phyloP scores from a whole-genome alignment of 768 basidiomycete genomes.

The Clitopilus hobsonii region DNA sequence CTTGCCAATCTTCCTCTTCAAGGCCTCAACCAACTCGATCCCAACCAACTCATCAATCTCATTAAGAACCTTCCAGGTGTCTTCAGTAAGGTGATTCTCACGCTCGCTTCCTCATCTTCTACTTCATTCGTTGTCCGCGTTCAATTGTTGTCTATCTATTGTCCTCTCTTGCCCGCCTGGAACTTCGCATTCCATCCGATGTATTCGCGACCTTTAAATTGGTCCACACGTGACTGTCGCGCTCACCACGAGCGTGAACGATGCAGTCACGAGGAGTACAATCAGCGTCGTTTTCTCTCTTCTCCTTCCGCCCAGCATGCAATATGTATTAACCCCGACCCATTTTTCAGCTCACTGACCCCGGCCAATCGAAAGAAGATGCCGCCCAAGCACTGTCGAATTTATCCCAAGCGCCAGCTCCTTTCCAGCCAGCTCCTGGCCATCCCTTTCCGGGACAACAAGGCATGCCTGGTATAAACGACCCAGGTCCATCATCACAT shows the following conservation, averaged over 20 bases:
- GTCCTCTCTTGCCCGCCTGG: not conserved
- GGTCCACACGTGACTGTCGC: constrained; percentile 29
- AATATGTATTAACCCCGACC: not conserved
- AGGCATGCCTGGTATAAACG: constrained; percentile 50
- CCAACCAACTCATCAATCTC: constrained; percentile 54
- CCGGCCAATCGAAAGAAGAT: constrained; percentile 54
- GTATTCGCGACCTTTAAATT: constrained; percentile 18
- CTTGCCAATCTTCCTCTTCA: constrained; percentile 20
- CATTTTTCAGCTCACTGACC: constrained; percentile 32
- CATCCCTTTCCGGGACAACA: constrained; percentile 31
- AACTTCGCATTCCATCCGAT: constrained; percentile 11
- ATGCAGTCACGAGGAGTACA: constrained; percentile 32
- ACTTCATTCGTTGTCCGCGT: constrained; percentile 1
- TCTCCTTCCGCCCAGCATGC: constrained; percentile 4
- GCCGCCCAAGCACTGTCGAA: constrained; percentile 56
- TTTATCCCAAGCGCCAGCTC: constrained; percentile 34
- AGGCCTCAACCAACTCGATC: constrained; percentile 33
- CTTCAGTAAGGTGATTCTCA: constrained; percentile 49
- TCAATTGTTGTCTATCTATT: constrained; percentile 6
- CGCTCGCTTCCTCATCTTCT: constrained; percentile 5
- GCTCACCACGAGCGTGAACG: constrained; percentile 29
- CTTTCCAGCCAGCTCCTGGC: constrained; percentile 27
- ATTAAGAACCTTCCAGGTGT: constrained; percentile 51
- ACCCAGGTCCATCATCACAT: constrained; percentile 71
- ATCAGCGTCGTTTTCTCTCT: not conserved